phyloP scores from a whole-genome alignment of 148 eudicot species.

The Spergularia marina region DNA sequence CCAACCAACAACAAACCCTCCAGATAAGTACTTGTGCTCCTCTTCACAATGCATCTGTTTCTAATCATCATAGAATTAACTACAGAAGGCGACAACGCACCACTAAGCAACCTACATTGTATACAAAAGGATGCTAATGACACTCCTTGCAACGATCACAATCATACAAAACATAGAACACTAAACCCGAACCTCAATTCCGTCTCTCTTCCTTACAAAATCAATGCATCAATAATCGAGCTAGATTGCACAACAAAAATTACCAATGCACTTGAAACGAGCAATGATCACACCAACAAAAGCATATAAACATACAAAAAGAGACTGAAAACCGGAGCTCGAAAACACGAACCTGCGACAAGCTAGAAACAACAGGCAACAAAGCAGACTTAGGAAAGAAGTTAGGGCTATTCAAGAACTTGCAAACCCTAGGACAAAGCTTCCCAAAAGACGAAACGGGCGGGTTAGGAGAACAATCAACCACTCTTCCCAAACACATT shows the following conservation, averaged over 20 bases:
- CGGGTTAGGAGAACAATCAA: conserved; percentile 62
- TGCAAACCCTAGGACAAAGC: conserved; percentile 84
- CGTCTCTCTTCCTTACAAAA: neutral
- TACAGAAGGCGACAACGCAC: neutral
- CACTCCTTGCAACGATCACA: neutral
- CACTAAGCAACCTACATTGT: neutral
- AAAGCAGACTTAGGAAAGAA: conserved; percentile 80
- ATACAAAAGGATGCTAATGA: neutral
- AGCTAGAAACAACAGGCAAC: conserved; percentile 72
- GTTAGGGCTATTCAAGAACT: conserved; percentile 73
- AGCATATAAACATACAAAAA: neutral
- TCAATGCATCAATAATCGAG: neutral
- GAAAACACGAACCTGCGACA: conserved; percentile 67
- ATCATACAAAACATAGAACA: neutral
- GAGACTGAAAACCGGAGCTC: neutral
- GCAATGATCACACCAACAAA: neutral
- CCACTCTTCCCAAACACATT: conserved; percentile 79
- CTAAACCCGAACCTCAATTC: neutral
- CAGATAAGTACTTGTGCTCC: too few species aligned
- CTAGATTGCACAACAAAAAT: neutral
- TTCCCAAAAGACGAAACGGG: conserved; percentile 66
- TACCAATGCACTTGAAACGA: neutral
- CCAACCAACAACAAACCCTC: too few species aligned
- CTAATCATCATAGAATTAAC: neutral
- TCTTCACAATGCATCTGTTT: neutral